Conservation (phyloP, 345 rosid genomes). For the Eutrema yunnanense region DNA sequence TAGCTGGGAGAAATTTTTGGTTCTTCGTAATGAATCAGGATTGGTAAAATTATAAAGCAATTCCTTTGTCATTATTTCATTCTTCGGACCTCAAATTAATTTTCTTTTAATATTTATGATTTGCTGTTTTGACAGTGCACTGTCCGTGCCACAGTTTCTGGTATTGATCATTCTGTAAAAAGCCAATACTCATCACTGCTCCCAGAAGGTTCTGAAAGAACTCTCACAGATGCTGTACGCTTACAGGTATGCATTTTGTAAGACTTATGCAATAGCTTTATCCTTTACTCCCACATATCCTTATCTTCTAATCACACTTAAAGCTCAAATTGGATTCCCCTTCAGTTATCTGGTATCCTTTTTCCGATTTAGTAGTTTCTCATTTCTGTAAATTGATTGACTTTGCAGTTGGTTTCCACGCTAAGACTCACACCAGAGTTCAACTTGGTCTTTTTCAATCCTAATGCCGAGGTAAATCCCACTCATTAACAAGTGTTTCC, state of each 20-base stretch:
- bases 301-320: background rate
- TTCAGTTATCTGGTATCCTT: background rate
- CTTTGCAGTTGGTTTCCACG: constrained; percentile 83
- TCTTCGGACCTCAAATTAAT: background rate
- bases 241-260: constrained; percentile 55
- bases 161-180: constrained; percentile 39
- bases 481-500: background rate
- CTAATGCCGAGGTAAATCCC: constrained; percentile 69
- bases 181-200: constrained; percentile 35
- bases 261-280: background rate
- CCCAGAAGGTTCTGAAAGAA: constrained; percentile 36
- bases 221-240: constrained; percentile 67
- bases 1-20: constrained; percentile 80
- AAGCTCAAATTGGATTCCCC: background rate
- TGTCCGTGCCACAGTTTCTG: constrained; percentile 67
- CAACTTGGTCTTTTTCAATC: constrained; percentile 67
- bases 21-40: constrained; percentile 76
- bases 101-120: background rate
- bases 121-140: constrained; percentile 52
- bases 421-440: constrained; percentile 71
- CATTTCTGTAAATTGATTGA: constrained; percentile 24
- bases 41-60: constrained; percentile 38
- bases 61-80: background rate
- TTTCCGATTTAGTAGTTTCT: constrained; percentile 1
- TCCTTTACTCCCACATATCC: background rate